These are phyloP conservation scores for Blastomyces gilchristii DNA, from an alignment of 2,329 filamentous ascomycete species.

Conservation along the genomic window DNA sequence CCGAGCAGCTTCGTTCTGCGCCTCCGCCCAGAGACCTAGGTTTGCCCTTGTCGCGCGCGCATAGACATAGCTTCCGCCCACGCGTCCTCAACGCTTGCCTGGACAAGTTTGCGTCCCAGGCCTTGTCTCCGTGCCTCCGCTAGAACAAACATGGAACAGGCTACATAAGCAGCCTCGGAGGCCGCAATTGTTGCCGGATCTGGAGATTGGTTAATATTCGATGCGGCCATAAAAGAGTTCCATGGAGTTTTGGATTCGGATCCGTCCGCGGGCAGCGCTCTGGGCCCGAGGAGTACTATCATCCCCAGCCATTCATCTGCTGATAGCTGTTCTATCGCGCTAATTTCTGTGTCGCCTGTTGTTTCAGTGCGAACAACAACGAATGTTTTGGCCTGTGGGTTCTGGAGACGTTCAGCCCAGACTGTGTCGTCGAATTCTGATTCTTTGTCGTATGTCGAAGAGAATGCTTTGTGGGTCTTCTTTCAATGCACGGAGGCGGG, in stretches of 20 bases:
- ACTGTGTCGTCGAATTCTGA: constrained; percentile 17
- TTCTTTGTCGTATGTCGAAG: constrained; percentile 24
- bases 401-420: constrained; percentile 24
- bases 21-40: constrained; percentile 17
- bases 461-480: constrained; percentile 23
- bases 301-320: constrained; percentile 24
- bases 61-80: constrained; percentile 11
- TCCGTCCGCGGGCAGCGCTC: constrained; percentile 10
- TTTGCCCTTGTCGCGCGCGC: constrained; percentile 13
- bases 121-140: constrained; percentile 17
- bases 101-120: constrained; percentile 18
- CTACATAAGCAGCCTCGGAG: constrained; percentile 17
- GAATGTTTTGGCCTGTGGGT: constrained; percentile 21
- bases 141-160: constrained; percentile 23
- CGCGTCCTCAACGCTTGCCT: constrained; percentile 11
- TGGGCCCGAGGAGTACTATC: constrained; percentile 22
- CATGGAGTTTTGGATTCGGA: constrained; percentile 8
- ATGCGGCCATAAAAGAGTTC: constrained; percentile 9
- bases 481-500: constrained; percentile 22
- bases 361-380: constrained; percentile 16
- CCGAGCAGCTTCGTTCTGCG: constrained; percentile 13
- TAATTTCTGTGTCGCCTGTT: background rate
- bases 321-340: constrained; percentile 11
- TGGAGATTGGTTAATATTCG: background rate
- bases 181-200: constrained; percentile 10